Conservation (phyloP, 164 flowering plant species). For the Magnolia sinica region DNA sequence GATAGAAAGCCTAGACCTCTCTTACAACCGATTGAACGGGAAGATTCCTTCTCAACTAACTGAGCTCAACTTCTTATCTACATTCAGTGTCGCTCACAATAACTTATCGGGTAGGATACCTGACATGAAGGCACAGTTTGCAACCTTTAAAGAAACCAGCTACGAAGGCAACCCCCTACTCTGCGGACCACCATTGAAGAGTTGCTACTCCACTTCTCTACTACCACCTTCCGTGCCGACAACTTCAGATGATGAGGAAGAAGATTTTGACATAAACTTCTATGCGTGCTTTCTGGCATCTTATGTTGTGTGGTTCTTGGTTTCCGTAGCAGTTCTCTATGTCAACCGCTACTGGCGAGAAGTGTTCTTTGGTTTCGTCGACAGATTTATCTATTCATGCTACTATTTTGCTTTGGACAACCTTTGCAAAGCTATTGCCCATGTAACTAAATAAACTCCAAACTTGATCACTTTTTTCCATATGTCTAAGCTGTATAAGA, state of each 20-base stretch:
- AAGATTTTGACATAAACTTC: neutral
- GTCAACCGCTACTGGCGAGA: neutral
- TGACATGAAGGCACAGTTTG: slow-evolving; percentile 13
- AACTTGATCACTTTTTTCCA: too few species aligned
- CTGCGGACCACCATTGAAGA: slow-evolving; percentile 17
- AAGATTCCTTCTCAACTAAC: slow-evolving; percentile 19
- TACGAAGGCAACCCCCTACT: slow-evolving; percentile 23
- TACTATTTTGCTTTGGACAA: too few species aligned
- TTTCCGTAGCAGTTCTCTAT: neutral
- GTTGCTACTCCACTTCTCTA: neutral
- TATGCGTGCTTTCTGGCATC: slow-evolving; percentile 3
- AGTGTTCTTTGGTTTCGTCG: too few species aligned
- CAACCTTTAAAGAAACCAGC: slow-evolving; percentile 16
- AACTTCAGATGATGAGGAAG: neutral
- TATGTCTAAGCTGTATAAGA: too few species aligned
- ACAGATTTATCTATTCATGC: too few species aligned
- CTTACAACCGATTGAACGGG: slow-evolving; percentile 24
- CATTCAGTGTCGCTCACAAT: slow-evolving; percentile 23
- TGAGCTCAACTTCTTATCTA: neutral
- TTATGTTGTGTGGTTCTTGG: neutral
- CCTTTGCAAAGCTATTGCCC: too few species aligned
- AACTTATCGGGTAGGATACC: slow-evolving; percentile 25
- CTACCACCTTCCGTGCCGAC: neutral
- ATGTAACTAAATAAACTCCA: too few species aligned
- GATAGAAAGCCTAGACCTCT: slow-evolving; percentile 29